Base-by-base conservation (phyloP, 805 yeast genomes). In the Suhomyces prunicola region DNA sequence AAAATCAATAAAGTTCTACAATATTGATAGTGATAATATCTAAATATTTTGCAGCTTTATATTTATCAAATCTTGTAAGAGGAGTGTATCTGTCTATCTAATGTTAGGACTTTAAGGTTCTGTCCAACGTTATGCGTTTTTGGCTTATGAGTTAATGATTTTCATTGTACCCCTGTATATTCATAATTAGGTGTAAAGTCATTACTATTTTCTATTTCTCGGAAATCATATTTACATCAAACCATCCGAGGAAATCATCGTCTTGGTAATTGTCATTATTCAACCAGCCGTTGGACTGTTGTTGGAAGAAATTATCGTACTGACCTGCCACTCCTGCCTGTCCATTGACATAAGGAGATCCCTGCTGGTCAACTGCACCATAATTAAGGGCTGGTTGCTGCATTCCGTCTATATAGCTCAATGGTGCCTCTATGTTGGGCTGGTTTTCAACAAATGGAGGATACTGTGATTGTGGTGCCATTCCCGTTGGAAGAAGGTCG, bases 211-310 rank as follows among this genome's bases (percentile, higher is more conserved):
- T 13, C 42, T 40, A 54, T 29, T 47, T 45, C 23, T 54, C 54
- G 27, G 59, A 59, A 57, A 52, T 54, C 58, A 66, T 62, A 62
- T 87, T 87, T 67, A 85, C 84, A 65, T 90, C 96, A 74, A 92
- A 88, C 97, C 97, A 92, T 10, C 97, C 97, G 46, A 92, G 73
- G 62, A 92, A 87, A 65, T 92, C 97, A 64, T 92, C 97, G 50
- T 85, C 89, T 31, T 72, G 74, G 52, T 69, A 63, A 49, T 69
- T 72, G 36, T 70, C 68, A 51, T 84, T 86, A 63, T 89, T 91
- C 65, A 86, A 80, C 96, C 96, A 90, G 29, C 90, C 92, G 33
- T 86, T 83, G 26, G 91, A 87, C 60, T 88, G 94, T 66, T 87
- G 90, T 65, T 87, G 90, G 69, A 88, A 84, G 59, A 88, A 87